Evolutionary conservation across 495 filamentous ascomycete species (phyloP).

Genomic region (Xeromyces bisporus): DNA sequence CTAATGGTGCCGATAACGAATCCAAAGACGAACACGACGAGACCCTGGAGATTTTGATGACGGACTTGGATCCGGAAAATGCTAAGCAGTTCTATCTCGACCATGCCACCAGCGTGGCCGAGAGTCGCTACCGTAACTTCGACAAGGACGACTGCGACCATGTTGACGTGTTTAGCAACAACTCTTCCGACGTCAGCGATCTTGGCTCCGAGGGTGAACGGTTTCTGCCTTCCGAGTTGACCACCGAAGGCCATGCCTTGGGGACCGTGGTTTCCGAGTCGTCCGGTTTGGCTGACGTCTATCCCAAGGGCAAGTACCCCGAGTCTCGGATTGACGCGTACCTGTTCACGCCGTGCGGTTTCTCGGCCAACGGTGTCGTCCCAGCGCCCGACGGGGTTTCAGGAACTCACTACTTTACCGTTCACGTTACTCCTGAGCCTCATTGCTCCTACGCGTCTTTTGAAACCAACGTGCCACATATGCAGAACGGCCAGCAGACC

Average conservation of each 20-base stretch:
- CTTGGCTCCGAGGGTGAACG: slow-evolving; percentile 38
- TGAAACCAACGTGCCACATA: slow-evolving; percentile 94
- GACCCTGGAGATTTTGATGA: slow-evolving; percentile 96
- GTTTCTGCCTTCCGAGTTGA: slow-evolving; percentile 51
- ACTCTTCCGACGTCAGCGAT: slow-evolving; percentile 48
- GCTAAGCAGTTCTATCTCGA: slow-evolving; percentile 95
- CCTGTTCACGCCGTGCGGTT: slow-evolving; percentile 92
- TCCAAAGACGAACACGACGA: slow-evolving; percentile 49
- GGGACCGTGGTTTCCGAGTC: slow-evolving; percentile 83
- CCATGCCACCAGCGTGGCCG: slow-evolving; percentile 78
- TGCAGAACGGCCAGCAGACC: slow-evolving; percentile 73
- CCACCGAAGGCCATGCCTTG: slow-evolving; percentile 85
- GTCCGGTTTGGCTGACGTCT: slow-evolving; percentile 81
- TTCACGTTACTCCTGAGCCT: slow-evolving; percentile 95
- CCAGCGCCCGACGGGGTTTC: slow-evolving; percentile 51
- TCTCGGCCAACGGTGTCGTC: slow-evolving; percentile 93
- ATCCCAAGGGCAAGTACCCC: slow-evolving; percentile 71
- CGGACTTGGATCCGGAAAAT: slow-evolving; percentile 80
- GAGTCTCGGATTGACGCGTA: slow-evolving; percentile 93
- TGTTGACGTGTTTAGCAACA: slow-evolving; percentile 68
- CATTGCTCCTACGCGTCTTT: slow-evolving; percentile 98
- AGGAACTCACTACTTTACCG: slow-evolving; percentile 88
- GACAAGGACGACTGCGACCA: slow-evolving; percentile 35
- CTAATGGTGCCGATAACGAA: slow-evolving; percentile 17
- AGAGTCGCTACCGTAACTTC: slow-evolving; percentile 46